Base-by-base conservation (phyloP, 2,329 filamentous ascomycete genomes). In the Neonectria magnoliae region DNA sequence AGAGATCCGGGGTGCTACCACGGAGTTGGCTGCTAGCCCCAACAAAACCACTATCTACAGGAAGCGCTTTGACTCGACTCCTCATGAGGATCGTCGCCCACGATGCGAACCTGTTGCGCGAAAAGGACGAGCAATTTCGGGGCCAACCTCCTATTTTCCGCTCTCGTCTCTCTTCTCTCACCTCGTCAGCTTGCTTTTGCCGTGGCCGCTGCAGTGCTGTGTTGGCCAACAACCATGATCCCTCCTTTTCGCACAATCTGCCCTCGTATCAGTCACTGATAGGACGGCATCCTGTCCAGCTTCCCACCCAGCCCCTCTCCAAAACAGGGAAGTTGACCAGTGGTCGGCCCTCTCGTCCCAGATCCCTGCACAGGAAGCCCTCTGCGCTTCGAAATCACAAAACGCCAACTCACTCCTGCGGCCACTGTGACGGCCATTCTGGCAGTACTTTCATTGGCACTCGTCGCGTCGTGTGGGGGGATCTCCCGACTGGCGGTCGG, bases 341-440 rank as follows among this genome's bases (percentile, higher is more conserved):
- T 80, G 63, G 65, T 50, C 68, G 69, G 63, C 72, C 73, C 76
- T 71, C 70, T 69, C 57, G 68, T 73, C 66, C 58, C 62, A 47
- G 63, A 78, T 71, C 77, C 78, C 74, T 79, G 77, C 72, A 72
- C 62, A 36, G 54, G 73, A 68, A 65, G 70, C 66, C 68, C 70
- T 71, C 62, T 73, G 65, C 66, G 67, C 62, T 67, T 65, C 67
- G 65, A 68, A 80, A 80, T 65, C 73, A 71, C 65, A 70, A 69
- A 51, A 71, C 72, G 83, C 81, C 83, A 84, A 75, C 83, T 80
- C 82, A 84, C 77, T 78, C 74, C 75, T 80, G 77, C 81, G 79
- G 76, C 81, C 81, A 78, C 74, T 82, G 82, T 81, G 80, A 83
- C 78, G 82, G 76, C 82, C 77, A 58, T 64, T 62, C 61, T 64